Evolutionary conservation across 176 grass and related monocot species (phyloP), one percentile per base, ranked within the genome.

Genomic region (Melocanna baccifera): DNA sequence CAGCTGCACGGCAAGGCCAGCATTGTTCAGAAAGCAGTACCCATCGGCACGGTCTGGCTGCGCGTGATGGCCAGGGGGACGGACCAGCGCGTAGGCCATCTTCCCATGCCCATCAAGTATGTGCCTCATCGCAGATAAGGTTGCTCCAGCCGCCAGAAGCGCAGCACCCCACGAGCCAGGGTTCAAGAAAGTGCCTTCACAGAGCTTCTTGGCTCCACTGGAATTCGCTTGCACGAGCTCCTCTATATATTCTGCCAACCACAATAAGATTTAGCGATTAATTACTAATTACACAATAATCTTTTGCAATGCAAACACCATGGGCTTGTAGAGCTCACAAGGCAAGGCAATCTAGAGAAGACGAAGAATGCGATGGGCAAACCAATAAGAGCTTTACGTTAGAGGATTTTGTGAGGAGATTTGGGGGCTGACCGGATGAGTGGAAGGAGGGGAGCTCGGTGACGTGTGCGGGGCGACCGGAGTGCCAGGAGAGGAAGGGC

Each of bases 21-120:
- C 96, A 55, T 98, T 95, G 83, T 98, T 98, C 20, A 98, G 93
- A 28, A 98, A 95, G 87, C 96, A 98, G 73, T 92, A 98, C 9
- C 96, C 91, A 59, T 98, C 93, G 1, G 96, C 96, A 28, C 18
- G 80, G 83, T 82, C 65, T 5, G 96, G 93, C 8, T 95, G 96
- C 18, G 93, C 87, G 52, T 98, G 96, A 76, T 98, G 96, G 61
- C 96, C 96, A 40, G 93, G 96, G 2, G 96, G 93, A 0, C 96
- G 87, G 63, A 95, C 92, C 82, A 98, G 32, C 4, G 91, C 83
- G 73, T 98, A 98, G 28, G 91, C 85, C 20, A 95, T 74, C 77
- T 91, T 93, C 16, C 85, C 89, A 16, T 80, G 80, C 5, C 87
- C 89, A 7, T 92, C 93, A 43, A 95, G 90, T 81, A 98, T 94